These are phyloP conservation scores for Cladosporium sp. DNA, from an alignment of 2,329 filamentous ascomycete genomes.

Conservation along the genomic window DNA sequence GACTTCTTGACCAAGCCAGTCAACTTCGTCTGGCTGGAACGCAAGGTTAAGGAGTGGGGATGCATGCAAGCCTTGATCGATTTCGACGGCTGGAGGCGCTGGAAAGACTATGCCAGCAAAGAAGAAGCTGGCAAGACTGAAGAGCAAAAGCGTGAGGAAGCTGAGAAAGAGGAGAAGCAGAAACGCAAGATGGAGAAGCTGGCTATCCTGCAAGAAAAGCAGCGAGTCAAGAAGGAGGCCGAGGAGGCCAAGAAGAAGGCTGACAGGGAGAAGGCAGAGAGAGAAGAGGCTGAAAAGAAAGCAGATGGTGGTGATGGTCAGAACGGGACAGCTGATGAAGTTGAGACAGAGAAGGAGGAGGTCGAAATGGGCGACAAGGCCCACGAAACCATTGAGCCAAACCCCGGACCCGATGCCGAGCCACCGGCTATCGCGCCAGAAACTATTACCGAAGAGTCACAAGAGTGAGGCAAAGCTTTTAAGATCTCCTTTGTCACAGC, in stretches of 20 bases:
- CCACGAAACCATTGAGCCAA: neutral
- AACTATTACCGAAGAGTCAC: neutral
- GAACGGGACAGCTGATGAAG: neutral
- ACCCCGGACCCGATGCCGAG: neutral
- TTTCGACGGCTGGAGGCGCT: constrained; percentile 95
- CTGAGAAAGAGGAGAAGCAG: constrained; percentile 28
- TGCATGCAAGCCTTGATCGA: constrained; percentile 99
- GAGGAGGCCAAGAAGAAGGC: constrained; percentile 22
- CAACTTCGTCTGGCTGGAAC: constrained; percentile 93
- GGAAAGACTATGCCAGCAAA: constrained; percentile 70
- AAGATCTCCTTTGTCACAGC: neutral
- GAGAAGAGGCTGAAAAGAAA: neutral
- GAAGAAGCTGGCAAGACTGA: constrained; percentile 33
- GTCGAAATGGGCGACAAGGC: constrained; percentile 6
- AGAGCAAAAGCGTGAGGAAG: constrained; percentile 29
- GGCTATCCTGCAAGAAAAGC: constrained; percentile 27
- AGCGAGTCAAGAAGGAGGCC: constrained; percentile 22
- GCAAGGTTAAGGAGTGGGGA: constrained; percentile 98
- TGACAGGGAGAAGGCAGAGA: neutral
- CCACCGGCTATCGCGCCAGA: neutral
- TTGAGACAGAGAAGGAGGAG: neutral
- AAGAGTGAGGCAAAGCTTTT: neutral
- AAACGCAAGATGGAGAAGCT: constrained; percentile 29
- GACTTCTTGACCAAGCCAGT: constrained; percentile 97
- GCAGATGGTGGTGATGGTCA: neutral